A percentile compares a stretch with the other conserved stretches of the same genome.
phyloP scores from a whole-genome alignment of 306 rosid species.

The Acmispon strigosus region DNA sequence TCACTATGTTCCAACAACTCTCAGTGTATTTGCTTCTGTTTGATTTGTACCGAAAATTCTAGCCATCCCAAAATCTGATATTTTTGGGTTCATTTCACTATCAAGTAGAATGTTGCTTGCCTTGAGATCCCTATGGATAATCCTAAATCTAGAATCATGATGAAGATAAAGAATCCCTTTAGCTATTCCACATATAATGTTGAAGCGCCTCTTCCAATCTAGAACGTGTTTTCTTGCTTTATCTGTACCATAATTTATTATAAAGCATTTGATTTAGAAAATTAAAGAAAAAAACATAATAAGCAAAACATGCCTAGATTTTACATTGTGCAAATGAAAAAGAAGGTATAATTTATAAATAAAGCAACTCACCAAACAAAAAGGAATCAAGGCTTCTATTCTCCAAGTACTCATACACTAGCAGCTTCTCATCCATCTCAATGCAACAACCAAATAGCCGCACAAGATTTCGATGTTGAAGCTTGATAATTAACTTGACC shows the following conservation, averaged over 20 bases:
- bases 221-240: constrained; percentile 25
- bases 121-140: constrained; percentile 79
- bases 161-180: constrained; percentile 75
- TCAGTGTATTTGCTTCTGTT: constrained; percentile 55
- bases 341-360: neutral
- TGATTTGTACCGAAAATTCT: constrained; percentile 52
- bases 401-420: constrained; percentile 72
- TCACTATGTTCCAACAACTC: constrained; percentile 81
- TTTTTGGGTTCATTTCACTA: constrained; percentile 54
- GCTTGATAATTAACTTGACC: constrained; percentile 54
- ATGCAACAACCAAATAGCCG: constrained; percentile 57
- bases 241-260: constrained; percentile 25
- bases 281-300: too few relatives aligned
- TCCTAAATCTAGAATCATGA: constrained; percentile 67
- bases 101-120: constrained; percentile 71
- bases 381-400: constrained; percentile 60
- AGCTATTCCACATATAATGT: constrained; percentile 62
- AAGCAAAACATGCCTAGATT: neutral
- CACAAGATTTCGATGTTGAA: constrained; percentile 76
- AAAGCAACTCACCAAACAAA: constrained; percentile 47
- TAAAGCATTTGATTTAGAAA: too few relatives aligned
- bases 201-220: constrained; percentile 51
- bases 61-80: constrained; percentile 85
- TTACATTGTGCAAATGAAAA: neutral
- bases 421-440: constrained; percentile 52